phyloP scores from a whole-genome alignment of 371 early-diverging fungal species.

The Coemansia sp. region DNA sequence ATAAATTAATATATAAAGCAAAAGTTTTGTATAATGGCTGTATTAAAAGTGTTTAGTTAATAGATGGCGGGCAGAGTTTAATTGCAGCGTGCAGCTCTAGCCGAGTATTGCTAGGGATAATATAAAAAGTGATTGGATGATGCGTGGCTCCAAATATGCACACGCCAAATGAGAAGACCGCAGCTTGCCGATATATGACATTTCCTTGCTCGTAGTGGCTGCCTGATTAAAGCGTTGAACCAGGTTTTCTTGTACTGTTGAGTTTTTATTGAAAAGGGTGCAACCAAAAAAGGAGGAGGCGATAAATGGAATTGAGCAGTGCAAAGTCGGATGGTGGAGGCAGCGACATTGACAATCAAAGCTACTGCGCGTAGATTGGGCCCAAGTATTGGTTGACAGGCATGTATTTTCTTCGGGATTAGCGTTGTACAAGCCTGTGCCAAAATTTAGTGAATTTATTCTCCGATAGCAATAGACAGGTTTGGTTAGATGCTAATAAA shows the following conservation, averaged over 20 bases:
- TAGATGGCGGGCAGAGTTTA: neutral
- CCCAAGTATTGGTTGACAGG: too few species aligned
- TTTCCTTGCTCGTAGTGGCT: neutral
- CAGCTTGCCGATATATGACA: neutral
- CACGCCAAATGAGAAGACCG: neutral
- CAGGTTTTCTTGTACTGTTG: neutral
- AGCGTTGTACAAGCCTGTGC: neutral
- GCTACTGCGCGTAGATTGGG: too few species aligned
- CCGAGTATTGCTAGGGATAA: neutral
- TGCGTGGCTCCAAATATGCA: neutral
- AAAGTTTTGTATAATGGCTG: neutral
- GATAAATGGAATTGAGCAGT: neutral
- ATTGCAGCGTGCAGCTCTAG: constrained; percentile 4
- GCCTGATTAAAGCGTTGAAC: neutral
- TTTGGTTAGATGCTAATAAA: neutral
- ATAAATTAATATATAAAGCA: neutral
- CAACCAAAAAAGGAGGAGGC: neutral
- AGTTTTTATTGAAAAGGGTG: neutral
- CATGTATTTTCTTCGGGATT: neutral
- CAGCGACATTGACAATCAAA: neutral
- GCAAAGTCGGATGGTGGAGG: neutral
- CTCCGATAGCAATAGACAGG: neutral
- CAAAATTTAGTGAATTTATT: neutral
- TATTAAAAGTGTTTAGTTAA: neutral
- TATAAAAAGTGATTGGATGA: neutral